Evolutionary conservation across 371 early-diverging fungal genomes (phyloP).

Genomic region (Rhizopus sp.): DNA sequence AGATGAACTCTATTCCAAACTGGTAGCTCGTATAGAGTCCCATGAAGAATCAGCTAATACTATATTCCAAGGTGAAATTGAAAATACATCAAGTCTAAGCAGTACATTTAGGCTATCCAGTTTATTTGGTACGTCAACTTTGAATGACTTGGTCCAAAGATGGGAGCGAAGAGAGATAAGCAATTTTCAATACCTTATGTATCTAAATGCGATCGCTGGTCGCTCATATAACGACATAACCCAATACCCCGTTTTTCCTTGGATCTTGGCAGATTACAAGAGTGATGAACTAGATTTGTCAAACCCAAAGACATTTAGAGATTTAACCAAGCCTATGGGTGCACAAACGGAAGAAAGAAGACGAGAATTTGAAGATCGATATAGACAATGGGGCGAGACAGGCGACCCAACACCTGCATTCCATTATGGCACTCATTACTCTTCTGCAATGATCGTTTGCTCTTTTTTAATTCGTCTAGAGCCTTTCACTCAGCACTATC

Average conservation of each 20-base stretch:
- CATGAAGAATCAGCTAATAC: slow-evolving; percentile 45
- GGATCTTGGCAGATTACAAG: slow-evolving; percentile 74
- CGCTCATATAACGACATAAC: slow-evolving; percentile 70
- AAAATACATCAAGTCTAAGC: slow-evolving; percentile 21
- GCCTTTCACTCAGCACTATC: slow-evolving; percentile 81
- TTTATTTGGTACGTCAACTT: slow-evolving; percentile 69
- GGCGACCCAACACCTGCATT: slow-evolving; percentile 72
- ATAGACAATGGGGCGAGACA: slow-evolving; percentile 75
- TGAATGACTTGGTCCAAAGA: slow-evolving; percentile 65
- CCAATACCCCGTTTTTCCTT: slow-evolving; percentile 76
- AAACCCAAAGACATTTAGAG: slow-evolving; percentile 74
- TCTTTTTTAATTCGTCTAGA: slow-evolving; percentile 85
- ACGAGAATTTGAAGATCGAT: slow-evolving; percentile 58
- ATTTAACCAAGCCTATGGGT: slow-evolving; percentile 86
- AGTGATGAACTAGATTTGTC: slow-evolving; percentile 71
- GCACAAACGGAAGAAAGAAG: slow-evolving; percentile 72
- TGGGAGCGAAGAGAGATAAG: slow-evolving; percentile 82
- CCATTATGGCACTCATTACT: slow-evolving; percentile 92
- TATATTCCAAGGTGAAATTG: slow-evolving; percentile 51
- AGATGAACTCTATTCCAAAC: slow-evolving; percentile 69
- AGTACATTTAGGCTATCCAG: slow-evolving; percentile 54
- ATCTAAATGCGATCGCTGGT: slow-evolving; percentile 84
- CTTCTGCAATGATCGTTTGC: slow-evolving; percentile 83
- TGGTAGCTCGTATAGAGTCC: slow-evolving; percentile 59
- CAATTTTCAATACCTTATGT: slow-evolving; percentile 89